phyloP scores from a whole-genome alignment of 495 filamentous ascomycete species.

The Aspergillus indologenus region DNA sequence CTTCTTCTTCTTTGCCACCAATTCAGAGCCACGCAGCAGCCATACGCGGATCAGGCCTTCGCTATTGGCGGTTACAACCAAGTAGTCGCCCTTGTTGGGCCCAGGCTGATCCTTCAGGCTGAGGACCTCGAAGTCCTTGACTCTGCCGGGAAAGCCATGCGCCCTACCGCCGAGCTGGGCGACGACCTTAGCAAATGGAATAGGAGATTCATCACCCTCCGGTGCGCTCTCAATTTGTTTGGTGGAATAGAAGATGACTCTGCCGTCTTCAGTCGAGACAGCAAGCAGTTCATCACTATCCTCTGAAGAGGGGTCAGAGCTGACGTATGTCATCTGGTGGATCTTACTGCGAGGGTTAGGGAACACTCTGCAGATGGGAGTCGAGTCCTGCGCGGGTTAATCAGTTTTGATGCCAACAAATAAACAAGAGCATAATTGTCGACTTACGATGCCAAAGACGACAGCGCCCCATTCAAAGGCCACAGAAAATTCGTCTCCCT shows the following conservation, averaged over 20 bases:
- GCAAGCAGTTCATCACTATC: constrained; percentile 56
- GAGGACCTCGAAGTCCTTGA: constrained; percentile 85
- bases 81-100: constrained; percentile 37
- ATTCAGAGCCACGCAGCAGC: constrained; percentile 46
- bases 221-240: constrained; percentile 31
- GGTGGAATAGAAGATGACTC: constrained; percentile 81
- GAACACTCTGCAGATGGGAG: constrained; percentile 67
- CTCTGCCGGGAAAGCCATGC: constrained; percentile 61
- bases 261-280: constrained; percentile 89
- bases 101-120: constrained; percentile 36
- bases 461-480: constrained; percentile 82
- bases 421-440: constrained; percentile 1
- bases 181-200: constrained; percentile 55
- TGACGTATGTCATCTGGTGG: constrained; percentile 73
- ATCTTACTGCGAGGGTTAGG: constrained; percentile 72
- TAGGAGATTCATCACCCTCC: constrained; percentile 34
- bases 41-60: constrained; percentile 80
- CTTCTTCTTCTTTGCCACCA: constrained; percentile 20
- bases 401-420: background rate
- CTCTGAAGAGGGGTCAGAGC: constrained; percentile 38
- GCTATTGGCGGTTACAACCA: constrained; percentile 75
- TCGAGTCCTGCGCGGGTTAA: constrained; percentile 58
- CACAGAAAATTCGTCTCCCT: constrained; percentile 79
- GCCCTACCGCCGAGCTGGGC: constrained; percentile 75
- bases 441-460: constrained; percentile 73